Conservation (phyloP, 2,329 filamentous ascomycete genomes). For the Fusarium protoensiforme region DNA sequence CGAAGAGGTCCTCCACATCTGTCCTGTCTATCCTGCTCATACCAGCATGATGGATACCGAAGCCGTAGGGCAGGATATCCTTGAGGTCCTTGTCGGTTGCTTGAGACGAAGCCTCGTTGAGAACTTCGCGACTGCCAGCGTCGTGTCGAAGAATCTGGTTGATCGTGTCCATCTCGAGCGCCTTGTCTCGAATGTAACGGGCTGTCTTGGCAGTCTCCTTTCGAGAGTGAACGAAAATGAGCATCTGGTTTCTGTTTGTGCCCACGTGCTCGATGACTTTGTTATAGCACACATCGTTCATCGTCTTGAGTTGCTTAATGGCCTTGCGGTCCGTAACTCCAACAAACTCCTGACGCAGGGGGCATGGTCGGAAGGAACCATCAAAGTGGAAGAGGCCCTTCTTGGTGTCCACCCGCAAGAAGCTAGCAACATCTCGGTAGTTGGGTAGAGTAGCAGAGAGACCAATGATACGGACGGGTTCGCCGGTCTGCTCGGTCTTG, state of each 20-base stretch:
- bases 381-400: conserved; percentile 98
- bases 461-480: conserved; percentile 90
- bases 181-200: conserved; percentile 95
- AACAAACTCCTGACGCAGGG: conserved; percentile 95
- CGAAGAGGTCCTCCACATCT: conserved; percentile 94
- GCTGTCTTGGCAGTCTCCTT: conserved; percentile 99
- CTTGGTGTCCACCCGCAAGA: conserved; percentile 86
- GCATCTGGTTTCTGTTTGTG: conserved; percentile 93
- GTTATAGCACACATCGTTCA: conserved; percentile 99
- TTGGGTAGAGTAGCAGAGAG: conserved; percentile 96
- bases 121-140: conserved; percentile 87
- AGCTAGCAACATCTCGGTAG: conserved; percentile 94
- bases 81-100: conserved; percentile 90
- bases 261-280: conserved; percentile 98
- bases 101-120: conserved; percentile 84
- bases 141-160: conserved; percentile 94
- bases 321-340: conserved; percentile 98
- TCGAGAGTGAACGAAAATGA: conserved; percentile 97
- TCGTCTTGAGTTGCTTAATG: conserved; percentile 98
- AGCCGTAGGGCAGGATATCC: conserved; percentile 93
- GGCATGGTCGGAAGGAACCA: conserved; percentile 91
- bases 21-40: conserved; percentile 96
- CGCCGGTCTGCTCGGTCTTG: conserved; percentile 91
- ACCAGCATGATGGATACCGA: conserved; percentile 98
- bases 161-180: conserved; percentile 96